Base-by-base conservation (phyloP, 768 basidiomycete genomes). In the Leccinum variicolor region DNA sequence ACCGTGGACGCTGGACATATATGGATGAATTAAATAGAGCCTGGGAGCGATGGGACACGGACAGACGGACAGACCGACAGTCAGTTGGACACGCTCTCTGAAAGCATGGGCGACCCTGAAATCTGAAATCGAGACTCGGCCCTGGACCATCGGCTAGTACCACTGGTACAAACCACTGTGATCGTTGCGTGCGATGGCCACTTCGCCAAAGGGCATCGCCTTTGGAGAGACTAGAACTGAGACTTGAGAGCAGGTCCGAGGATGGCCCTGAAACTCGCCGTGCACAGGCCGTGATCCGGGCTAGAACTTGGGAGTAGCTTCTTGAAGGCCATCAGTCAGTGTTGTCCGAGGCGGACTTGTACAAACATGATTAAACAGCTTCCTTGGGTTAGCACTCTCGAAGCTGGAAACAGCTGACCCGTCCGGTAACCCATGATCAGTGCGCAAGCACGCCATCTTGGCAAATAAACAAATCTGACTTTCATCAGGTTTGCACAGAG, bases 341-440 rank as follows among this genome's bases (percentile, higher is more conserved):
- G 17, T 47, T n/a, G n/a, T 15, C 19, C 14, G n/a, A 49, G 25
- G 36, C 28, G 23, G 19, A 26, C 15, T 46, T 17, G 31, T 17
- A 8, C 49, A 63, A 64, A 64, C n/a, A 64, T 29, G 2, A 3
- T 3, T 13, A 60, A 64, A 63, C n/a, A 49, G n/a, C 39, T 43
- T 43, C 41, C 41, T 43, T 43, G 3, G 19, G 41, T 19, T 43
- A 41, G n/a, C n/a, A 48, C 47, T n/a, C n/a, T 28, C 14, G 15
- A 15, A 23, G 26, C n/a, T 29, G 29, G 28, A 11, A 14, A 46
- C 34, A 34, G 29, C 43, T 31, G 50, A 33, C 19, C 46, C 41
- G n/a, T 52, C 57, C 47, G 50, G 54, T 21, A 17, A 41, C 26
- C 39, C 11, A 26, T 45, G 17, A 43, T 19, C 25, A 43, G 39